These are phyloP conservation scores for Keithomyces neogunnii DNA, from an alignment of 2,329 filamentous ascomycete genomes.

Conservation along the genomic window DNA sequence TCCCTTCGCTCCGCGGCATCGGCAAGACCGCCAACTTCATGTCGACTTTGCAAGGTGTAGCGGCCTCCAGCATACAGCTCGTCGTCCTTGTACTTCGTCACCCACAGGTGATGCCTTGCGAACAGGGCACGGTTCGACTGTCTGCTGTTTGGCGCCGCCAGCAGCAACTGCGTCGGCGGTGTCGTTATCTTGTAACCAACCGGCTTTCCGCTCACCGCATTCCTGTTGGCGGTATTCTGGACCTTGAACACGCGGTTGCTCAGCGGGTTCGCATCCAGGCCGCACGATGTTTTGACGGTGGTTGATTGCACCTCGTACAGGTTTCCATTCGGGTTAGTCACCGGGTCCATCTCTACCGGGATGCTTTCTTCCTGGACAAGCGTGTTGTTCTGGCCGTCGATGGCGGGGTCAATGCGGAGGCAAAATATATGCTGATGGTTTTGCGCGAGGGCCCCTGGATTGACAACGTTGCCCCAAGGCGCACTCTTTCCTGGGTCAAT, in stretches of 20 bases:
- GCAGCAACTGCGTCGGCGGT: conserved; percentile 27
- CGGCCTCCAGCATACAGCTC: conserved; percentile 36
- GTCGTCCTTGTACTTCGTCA: conserved; percentile 35
- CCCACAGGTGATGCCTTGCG: conserved; percentile 35
- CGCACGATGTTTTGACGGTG: conserved; percentile 32
- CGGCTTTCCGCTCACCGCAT: conserved; percentile 34
- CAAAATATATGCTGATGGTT: conserved; percentile 63
- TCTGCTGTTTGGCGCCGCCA: conserved; percentile 31
- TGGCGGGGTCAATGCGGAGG: conserved; percentile 51
- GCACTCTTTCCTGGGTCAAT: conserved; percentile 45
- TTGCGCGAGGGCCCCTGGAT: conserved; percentile 50
- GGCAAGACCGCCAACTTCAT: conserved; percentile 24
- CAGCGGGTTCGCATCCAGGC: conserved; percentile 39
- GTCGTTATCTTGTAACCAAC: conserved; percentile 40
- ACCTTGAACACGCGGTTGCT: conserved; percentile 43
- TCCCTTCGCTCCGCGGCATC: conserved; percentile 35
- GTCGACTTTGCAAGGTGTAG: conserved; percentile 36
- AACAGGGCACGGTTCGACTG: conserved; percentile 33
- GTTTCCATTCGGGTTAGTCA: conserved; percentile 41
- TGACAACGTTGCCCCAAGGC: conserved; percentile 52
- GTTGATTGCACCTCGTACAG: conserved; percentile 34
- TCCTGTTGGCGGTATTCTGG: conserved; percentile 33
- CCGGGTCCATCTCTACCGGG: conserved; percentile 32
- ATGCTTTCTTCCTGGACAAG: conserved; percentile 33
- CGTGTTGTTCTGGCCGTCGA: conserved; percentile 52